Conservation (phyloP, 257 asterid genomes). For the Solanum commersonii region DNA sequence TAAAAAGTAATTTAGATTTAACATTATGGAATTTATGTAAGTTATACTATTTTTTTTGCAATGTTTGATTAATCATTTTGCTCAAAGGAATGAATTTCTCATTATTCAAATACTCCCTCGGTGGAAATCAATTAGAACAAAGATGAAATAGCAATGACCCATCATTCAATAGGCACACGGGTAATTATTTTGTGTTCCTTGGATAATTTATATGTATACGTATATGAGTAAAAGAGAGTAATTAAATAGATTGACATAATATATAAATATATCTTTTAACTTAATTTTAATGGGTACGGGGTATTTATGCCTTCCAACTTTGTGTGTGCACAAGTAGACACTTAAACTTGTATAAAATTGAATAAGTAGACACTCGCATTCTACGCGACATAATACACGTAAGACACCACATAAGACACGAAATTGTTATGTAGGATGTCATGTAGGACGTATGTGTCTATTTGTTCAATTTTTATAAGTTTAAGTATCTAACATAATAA, state of each 20-base stretch:
- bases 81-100: background rate
- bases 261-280: no score
- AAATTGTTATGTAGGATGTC: background rate
- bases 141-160: background rate
- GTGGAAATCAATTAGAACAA: background rate
- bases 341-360: no score
- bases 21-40: no score
- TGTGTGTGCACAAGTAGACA: background rate
- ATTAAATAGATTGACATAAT: background rate
- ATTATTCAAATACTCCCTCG: background rate
- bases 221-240: background rate
- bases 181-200: background rate
- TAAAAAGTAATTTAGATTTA: no score
- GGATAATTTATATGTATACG: background rate
- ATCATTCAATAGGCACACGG: background rate
- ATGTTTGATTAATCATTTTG: background rate
- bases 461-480: background rate
- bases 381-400: no score
- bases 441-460: background rate
- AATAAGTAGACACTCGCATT: background rate
- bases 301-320: background rate
- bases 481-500: no score
- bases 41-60: no score
- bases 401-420: background rate
- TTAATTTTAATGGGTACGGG: background rate